Percentiles rank a stretch among this genome's conserved stretches.
Evolutionary conservation across 2,329 filamentous ascomycete genomes (phyloP).

Genomic region (Periconia sp.): DNA sequence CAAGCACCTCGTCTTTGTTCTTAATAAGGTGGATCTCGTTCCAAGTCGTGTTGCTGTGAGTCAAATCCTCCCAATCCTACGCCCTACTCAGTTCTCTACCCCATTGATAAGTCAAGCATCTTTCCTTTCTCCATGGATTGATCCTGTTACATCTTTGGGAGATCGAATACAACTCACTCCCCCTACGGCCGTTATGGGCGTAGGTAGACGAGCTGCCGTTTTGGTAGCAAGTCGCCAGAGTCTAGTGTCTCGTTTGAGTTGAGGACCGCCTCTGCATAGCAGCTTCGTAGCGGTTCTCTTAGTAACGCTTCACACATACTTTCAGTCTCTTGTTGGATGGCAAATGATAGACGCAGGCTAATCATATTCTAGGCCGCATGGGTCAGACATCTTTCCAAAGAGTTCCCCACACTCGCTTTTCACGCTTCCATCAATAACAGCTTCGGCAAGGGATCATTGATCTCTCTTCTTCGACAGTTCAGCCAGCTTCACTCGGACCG

Average conservation of each 20-base stretch:
- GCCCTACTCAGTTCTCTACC: slow-evolving; percentile 50
- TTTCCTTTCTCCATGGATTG: slow-evolving; percentile 78
- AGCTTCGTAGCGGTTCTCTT: slow-evolving; percentile 85
- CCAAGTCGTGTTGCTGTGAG: slow-evolving; percentile 95
- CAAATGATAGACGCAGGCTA: slow-evolving; percentile 29
- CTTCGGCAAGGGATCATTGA: slow-evolving; percentile 94
- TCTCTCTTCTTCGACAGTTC: slow-evolving; percentile 91
- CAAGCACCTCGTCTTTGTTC: slow-evolving; percentile 88
- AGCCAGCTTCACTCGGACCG: slow-evolving; percentile 85
- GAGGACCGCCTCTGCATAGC: slow-evolving; percentile 75
- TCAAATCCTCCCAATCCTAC: slow-evolving; percentile 42
- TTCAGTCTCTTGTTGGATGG: too few species aligned
- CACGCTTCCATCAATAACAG: slow-evolving; percentile 94
- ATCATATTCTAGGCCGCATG: slow-evolving; percentile 76
- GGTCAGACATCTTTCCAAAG: slow-evolving; percentile 87
- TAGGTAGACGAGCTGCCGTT: slow-evolving; percentile 81
- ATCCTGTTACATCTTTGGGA: slow-evolving; percentile 99
- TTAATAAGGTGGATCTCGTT: slow-evolving; percentile 93
- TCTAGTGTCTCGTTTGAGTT: slow-evolving; percentile 95
- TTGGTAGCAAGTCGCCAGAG: slow-evolving; percentile 82
- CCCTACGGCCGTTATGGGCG: slow-evolving; percentile 66
- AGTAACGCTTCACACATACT: slow-evolving; percentile 95
- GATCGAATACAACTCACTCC: slow-evolving; percentile 78
- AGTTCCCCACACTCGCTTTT: slow-evolving; percentile 93
- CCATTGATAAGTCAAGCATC: slow-evolving; percentile 92